Conservation (phyloP, 176 grass and related monocot genomes). For the Aegilops longissima region DNA sequence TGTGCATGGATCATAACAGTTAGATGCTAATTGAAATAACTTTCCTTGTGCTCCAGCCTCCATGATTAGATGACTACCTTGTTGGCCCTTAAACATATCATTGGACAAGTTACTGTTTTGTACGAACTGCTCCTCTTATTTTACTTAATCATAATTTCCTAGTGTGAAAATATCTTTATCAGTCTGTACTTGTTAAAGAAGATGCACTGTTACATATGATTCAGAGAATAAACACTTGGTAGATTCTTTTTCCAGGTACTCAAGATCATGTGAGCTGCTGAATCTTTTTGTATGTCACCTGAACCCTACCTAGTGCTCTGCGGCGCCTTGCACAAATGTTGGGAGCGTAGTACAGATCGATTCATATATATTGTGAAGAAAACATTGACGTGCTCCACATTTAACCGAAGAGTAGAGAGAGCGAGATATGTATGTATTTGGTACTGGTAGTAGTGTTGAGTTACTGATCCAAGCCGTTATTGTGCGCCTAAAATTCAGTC, state of each 20-base stretch:
- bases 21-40: background rate
- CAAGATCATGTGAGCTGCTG: slow-evolving; percentile 79
- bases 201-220: background rate
- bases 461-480: no score
- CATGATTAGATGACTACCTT: slow-evolving; percentile 1
- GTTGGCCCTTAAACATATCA: background rate
- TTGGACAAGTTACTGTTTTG: background rate
- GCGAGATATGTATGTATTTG: no score
- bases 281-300: slow-evolving; percentile 89
- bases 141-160: background rate
- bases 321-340: slow-evolving; percentile 74
- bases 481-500: no score
- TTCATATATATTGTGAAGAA: slow-evolving; percentile 20
- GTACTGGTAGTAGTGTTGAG: no score
- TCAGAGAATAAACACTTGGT: background rate
- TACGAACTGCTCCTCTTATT: background rate
- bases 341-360: slow-evolving; percentile 61
- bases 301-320: slow-evolving; percentile 63
- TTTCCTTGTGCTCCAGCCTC: background rate
- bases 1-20: background rate
- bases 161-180: background rate
- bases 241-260: slow-evolving; percentile 51
- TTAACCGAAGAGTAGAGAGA: no score
- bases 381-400: no score
- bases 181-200: background rate